Conservation (phyloP, 2,329 filamentous ascomycete genomes). For the Trichoderma semiorbis region DNA sequence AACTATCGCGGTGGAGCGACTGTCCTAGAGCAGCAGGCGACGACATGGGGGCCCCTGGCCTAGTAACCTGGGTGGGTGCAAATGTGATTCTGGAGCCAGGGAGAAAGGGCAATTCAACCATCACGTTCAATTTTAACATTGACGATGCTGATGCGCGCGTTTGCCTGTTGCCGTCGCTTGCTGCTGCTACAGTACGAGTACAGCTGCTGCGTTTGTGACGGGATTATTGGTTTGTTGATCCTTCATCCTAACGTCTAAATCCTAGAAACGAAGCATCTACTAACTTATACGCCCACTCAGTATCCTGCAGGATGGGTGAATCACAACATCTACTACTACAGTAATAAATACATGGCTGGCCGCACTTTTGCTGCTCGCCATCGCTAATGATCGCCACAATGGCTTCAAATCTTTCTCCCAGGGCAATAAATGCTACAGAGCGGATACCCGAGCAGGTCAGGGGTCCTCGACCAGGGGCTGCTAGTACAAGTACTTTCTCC, state of each 20-base stretch:
- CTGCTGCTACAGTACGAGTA: not conserved
- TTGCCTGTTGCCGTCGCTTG: not conserved
- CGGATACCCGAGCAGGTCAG: not conserved
- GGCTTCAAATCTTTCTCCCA: not conserved
- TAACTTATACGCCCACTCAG: not conserved
- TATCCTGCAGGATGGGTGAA: not conserved
- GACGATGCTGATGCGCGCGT: conserved; percentile 7
- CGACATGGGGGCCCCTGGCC: conserved; percentile 7
- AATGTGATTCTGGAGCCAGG: not conserved
- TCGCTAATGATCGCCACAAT: conserved; percentile 12
- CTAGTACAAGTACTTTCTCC: conserved; percentile 1
- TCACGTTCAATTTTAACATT: not conserved
- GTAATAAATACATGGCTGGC: not conserved
- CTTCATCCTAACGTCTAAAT: not conserved
- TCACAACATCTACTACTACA: not conserved
- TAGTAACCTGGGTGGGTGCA: not conserved
- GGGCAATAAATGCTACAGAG: conserved; percentile 1
- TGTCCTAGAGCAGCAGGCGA: conserved; percentile 2
- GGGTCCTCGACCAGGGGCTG: not conserved
- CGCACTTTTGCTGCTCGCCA: not conserved
- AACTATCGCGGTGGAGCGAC: conserved; percentile 3
- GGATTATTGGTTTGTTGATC: not conserved
- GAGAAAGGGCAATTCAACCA: not conserved
- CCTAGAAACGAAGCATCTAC: not conserved
- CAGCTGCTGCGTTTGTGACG: not conserved